These are phyloP conservation scores for Citrus hindsii DNA, from an alignment of 345 rosid species.

Conservation along the genomic window DNA sequence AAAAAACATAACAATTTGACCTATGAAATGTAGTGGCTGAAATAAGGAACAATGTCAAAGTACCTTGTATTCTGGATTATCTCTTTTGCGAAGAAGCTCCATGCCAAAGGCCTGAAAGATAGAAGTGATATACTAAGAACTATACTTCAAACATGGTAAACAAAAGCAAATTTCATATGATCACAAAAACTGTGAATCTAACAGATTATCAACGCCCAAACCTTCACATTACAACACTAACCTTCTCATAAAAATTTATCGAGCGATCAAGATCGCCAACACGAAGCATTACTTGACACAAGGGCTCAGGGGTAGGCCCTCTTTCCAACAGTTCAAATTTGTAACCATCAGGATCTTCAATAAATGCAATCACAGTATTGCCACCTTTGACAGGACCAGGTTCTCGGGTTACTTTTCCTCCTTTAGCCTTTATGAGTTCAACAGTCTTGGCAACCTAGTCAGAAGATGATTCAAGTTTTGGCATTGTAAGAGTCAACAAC, in stretches of 20 bases:
- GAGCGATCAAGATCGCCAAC: conserved; percentile 96
- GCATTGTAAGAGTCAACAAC: background rate
- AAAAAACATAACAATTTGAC: background rate
- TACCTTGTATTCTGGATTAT: conserved; percentile 96
- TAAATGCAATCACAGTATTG: conserved; percentile 80
- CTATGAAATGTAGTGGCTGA: background rate
- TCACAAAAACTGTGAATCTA: background rate
- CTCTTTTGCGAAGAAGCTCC: conserved; percentile 91
- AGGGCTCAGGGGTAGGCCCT: conserved; percentile 95
- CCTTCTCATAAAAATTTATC: conserved; percentile 90
- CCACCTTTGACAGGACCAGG: conserved; percentile 97
- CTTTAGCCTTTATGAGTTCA: conserved; percentile 83
- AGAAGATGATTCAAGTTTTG: conserved; percentile 5
- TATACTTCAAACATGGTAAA: conserved; percentile 2
- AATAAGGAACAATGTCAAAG: background rate
- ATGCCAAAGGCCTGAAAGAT: conserved; percentile 82
- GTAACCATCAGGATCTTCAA: conserved; percentile 98
- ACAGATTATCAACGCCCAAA: background rate
- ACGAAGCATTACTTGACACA: conserved; percentile 99
- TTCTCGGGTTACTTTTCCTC: conserved; percentile 88
- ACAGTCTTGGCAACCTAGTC: conserved; percentile 79
- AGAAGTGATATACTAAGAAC: conserved; percentile 12
- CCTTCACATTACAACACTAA: conserved; percentile 24
- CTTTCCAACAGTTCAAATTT: conserved; percentile 97
- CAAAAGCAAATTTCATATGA: conserved; percentile 6